Conservation (phyloP, 495 filamentous ascomycete species). For the Aspergillus conjunctus region DNA sequence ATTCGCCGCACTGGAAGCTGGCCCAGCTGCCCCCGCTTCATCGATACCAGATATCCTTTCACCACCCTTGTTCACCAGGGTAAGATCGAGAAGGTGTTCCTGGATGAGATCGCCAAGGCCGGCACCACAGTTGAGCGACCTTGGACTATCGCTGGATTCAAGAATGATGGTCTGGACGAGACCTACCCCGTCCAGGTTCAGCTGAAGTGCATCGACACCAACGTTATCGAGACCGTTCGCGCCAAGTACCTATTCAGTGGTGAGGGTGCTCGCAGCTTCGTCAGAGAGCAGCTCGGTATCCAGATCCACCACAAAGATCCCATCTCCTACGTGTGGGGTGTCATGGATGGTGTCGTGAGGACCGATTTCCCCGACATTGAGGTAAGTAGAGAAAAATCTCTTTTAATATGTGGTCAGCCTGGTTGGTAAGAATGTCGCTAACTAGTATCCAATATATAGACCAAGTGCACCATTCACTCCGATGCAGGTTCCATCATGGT, state of each 20-base stretch:
- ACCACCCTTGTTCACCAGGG: slow-evolving; percentile 67
- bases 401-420: neutral
- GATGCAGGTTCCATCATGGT: slow-evolving; percentile 73
- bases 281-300: slow-evolving; percentile 60
- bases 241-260: slow-evolving; percentile 68
- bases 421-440: neutral
- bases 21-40: slow-evolving; percentile 65
- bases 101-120: slow-evolving; percentile 63
- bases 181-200: slow-evolving; percentile 66
- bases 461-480: slow-evolving; percentile 83
- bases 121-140: slow-evolving; percentile 60
- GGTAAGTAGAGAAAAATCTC: slow-evolving; percentile 29
- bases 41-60: slow-evolving; percentile 67
- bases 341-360: slow-evolving; percentile 78
- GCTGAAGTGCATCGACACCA: slow-evolving; percentile 74
- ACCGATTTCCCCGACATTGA: slow-evolving; percentile 88
- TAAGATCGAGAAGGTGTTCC: slow-evolving; percentile 64
- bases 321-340: slow-evolving; percentile 73
- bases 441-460: slow-evolving; percentile 56
- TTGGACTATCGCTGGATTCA: slow-evolving; percentile 63
- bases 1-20: slow-evolving; percentile 64
- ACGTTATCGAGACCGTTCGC: slow-evolving; percentile 62
- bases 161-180: slow-evolving; percentile 57
- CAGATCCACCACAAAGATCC: slow-evolving; percentile 64
- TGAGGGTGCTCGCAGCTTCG: slow-evolving; percentile 65